A percentile compares a stretch with the other conserved stretches of the same genome.
Evolutionary conservation across 768 basidiomycete genomes (phyloP).

Genomic region (Leccinum imitatum): DNA sequence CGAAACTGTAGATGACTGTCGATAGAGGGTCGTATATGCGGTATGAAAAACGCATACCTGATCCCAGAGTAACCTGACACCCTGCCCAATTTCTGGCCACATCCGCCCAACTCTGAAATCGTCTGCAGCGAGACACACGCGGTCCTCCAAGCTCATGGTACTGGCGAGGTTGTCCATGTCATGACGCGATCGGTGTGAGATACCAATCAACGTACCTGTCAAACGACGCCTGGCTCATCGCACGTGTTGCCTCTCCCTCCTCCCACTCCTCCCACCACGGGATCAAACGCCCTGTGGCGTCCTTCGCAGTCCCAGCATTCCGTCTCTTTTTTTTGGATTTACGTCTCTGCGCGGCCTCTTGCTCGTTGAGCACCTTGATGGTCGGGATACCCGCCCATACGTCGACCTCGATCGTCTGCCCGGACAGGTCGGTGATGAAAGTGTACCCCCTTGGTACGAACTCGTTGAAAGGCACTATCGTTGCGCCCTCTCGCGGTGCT

Average conservation of each 20-base stretch:
- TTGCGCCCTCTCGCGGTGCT: conserved; percentile 36
- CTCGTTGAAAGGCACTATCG: conserved; percentile 43
- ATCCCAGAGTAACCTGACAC: too few species aligned
- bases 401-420: conserved; percentile 28
- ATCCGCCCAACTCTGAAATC: too few species aligned
- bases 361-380: conserved; percentile 27
- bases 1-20: conserved; percentile 26
- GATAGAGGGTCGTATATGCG: neutral
- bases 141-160: too few species aligned
- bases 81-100: too few species aligned
- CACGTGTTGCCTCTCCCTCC: conserved; percentile 23
- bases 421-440: conserved; percentile 3
- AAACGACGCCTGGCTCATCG: conserved; percentile 15
- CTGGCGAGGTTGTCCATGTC: neutral
- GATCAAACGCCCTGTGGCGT: conserved; percentile 21
- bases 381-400: conserved; percentile 23
- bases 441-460: conserved; percentile 35
- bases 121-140: too few species aligned
- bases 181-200: neutral
- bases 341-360: conserved; percentile 18
- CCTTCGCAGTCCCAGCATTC: conserved; percentile 22
- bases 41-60: too few species aligned
- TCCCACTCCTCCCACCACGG: conserved; percentile 38
- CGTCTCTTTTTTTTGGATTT: conserved; percentile 14
- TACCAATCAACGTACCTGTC: conserved; percentile 28